These are phyloP conservation scores for Tagetes erecta DNA, from an alignment of 129 eudicot species.

Conservation along the genomic window DNA sequence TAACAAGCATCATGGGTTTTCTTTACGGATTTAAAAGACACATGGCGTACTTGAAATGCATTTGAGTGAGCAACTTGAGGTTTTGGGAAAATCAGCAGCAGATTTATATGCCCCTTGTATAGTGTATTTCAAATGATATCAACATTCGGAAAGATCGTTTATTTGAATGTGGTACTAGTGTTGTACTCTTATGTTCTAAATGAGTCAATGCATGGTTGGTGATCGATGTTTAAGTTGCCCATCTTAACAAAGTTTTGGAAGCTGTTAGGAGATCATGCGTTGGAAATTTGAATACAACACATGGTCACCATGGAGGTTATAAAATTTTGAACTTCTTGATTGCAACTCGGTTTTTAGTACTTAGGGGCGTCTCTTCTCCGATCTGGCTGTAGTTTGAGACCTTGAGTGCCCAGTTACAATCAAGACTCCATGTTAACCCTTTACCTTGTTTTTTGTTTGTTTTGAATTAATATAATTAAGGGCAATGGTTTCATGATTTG, in stretches of 20 bases:
- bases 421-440: constrained; percentile 13
- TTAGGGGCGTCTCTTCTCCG: constrained; percentile 2
- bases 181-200: background rate
- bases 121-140: constrained; percentile 1
- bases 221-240: constrained; percentile 1
- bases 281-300: background rate
- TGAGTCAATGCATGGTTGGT: background rate
- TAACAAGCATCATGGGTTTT: background rate
- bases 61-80: background rate
- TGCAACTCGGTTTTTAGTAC: constrained; percentile 9
- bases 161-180: background rate
- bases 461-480: constrained; percentile 14
- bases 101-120: background rate
- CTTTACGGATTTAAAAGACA: constrained; percentile 15
- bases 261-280: constrained; percentile 5
- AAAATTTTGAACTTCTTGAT: background rate
- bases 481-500: constrained; percentile 4
- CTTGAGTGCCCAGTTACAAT: background rate
- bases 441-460: constrained; percentile 25
- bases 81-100: constrained; percentile 8
- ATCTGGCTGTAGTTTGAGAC: background rate
- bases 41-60: background rate
- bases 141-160: background rate
- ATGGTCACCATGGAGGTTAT: background rate
- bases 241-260: constrained; percentile 3